A percentile compares a stretch with the other conserved stretches of the same genome.
Evolutionary conservation across 192 early-diverging fungal genomes (phyloP).

Genomic region (Mortierella hygrophila): DNA sequence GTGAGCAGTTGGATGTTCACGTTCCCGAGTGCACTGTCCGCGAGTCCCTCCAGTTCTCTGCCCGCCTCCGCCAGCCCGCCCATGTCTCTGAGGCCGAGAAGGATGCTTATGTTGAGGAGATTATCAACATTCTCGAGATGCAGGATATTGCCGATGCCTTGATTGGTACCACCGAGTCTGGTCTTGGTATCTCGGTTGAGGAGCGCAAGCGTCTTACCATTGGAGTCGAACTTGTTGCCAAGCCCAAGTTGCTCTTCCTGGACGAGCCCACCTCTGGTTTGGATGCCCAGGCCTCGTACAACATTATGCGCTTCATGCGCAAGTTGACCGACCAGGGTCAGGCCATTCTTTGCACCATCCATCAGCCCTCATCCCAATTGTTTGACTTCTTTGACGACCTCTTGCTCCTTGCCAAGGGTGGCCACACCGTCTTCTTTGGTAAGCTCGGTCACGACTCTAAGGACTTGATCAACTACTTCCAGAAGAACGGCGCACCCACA

Average conservation of each 20-base stretch:
- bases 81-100: conserved; percentile 76
- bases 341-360: conserved; percentile 87
- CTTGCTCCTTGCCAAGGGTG: conserved; percentile 83
- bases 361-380: conserved; percentile 86
- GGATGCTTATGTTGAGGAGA: conserved; percentile 79
- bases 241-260: conserved; percentile 86
- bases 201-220: conserved; percentile 92
- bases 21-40: conserved; percentile 82
- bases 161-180: conserved; percentile 78
- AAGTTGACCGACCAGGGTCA: conserved; percentile 73
- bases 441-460: conserved; percentile 77
- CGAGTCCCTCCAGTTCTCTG: conserved; percentile 83
- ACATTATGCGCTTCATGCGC: conserved; percentile 81
- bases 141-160: conserved; percentile 77
- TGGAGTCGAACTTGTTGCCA: conserved; percentile 85
- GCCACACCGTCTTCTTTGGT: conserved; percentile 86
- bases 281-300: conserved; percentile 84
- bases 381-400: conserved; percentile 91
- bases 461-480: conserved; percentile 80
- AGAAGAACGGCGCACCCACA: conserved; percentile 74
- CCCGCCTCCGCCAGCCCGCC: conserved; percentile 79
- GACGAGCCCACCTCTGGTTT: conserved; percentile 93
- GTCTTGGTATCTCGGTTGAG: conserved; percentile 87
- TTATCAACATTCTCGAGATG: conserved; percentile 82
- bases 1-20: conserved; percentile 89